A percentile compares a stretch with the other conserved stretches of the same genome.
Conservation (phyloP, 1,139 yeast genomes). For the Hansenula lynferdii region DNA sequence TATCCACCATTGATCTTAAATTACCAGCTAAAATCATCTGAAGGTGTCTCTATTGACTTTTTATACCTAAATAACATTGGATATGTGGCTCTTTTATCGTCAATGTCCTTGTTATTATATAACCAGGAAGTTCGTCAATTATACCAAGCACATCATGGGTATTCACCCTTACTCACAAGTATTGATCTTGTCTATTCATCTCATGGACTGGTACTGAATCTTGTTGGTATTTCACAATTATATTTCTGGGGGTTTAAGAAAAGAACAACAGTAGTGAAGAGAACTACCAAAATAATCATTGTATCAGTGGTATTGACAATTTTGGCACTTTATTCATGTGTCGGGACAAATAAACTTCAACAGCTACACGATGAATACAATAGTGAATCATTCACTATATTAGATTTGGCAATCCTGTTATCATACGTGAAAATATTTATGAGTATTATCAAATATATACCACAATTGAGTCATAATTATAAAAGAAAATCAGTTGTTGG, state of each 20-base stretch:
- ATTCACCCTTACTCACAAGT: slow-evolving; percentile 33
- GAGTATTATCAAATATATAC: slow-evolving; percentile 56
- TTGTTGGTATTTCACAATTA: slow-evolving; percentile 33
- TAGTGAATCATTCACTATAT: slow-evolving; percentile 8
- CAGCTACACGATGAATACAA: slow-evolving; percentile 4
- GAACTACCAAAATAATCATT: slow-evolving; percentile 14
- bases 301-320: slow-evolving; percentile 4
- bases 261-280: slow-evolving; percentile 12
- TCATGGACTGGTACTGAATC: slow-evolving; percentile 37
- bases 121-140: slow-evolving; percentile 24
- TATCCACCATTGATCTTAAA: slow-evolving; percentile 40
- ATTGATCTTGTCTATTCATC: slow-evolving; percentile 38
- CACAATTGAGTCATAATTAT: slow-evolving; percentile 52
- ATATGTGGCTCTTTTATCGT: slow-evolving; percentile 33
- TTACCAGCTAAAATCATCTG: slow-evolving; percentile 31
- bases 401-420: slow-evolving; percentile 36
- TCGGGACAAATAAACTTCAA: slow-evolving; percentile 8
- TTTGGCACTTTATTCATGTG: slow-evolving; percentile 6
- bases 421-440: slow-evolving; percentile 49
- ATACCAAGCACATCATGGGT: slow-evolving; percentile 24
- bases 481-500: slow-evolving; percentile 53
- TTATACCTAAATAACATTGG: slow-evolving; percentile 38
- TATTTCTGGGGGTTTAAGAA: slow-evolving; percentile 22
- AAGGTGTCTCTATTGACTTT: slow-evolving; percentile 41
- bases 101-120: slow-evolving; percentile 33